phyloP scores from a whole-genome alignment of 345 rosid genomes.

The Rubroshorea leprosula region DNA sequence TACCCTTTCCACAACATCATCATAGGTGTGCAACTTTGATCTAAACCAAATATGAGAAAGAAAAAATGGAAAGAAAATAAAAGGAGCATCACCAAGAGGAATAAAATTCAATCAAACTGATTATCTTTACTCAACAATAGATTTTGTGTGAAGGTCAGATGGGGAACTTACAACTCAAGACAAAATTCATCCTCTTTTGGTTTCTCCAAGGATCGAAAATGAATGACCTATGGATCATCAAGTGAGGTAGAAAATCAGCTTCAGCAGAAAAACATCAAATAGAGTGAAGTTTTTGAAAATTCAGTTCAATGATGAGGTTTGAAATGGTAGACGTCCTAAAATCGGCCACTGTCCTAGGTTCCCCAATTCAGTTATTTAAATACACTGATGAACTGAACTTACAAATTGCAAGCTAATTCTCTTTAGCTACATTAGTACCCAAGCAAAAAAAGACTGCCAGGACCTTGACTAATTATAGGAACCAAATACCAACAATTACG shows the following conservation, averaged over 20 bases:
- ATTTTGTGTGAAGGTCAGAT: neutral
- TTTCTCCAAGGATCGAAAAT: slow-evolving; percentile 57
- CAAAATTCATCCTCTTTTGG: slow-evolving; percentile 70
- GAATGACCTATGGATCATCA: slow-evolving; percentile 40
- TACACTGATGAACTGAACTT: too few species aligned
- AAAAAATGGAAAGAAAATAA: neutral
- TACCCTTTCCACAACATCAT: slow-evolving; percentile 68
- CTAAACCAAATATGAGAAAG: slow-evolving; percentile 32
- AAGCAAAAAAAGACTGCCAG: too few species aligned
- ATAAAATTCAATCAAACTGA: slow-evolving; percentile 20
- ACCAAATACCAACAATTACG: too few species aligned
- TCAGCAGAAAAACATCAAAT: neutral
- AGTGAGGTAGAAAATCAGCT: neutral
- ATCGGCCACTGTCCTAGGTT: too few species aligned
- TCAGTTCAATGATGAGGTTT: neutral
- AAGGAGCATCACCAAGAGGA: slow-evolving; percentile 5
- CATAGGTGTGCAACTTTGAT: slow-evolving; percentile 59
- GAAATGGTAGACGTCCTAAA: neutral
- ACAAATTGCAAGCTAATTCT: too few species aligned
- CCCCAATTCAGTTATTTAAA: too few species aligned
- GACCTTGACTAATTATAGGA: too few species aligned
- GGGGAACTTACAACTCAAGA: slow-evolving; percentile 56
- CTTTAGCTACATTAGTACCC: neutral
- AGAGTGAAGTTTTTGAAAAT: neutral
- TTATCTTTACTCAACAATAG: slow-evolving; percentile 6